Conservation (phyloP, 495 filamentous ascomycete genomes). For the Thermothielavioides terrestris region DNA sequence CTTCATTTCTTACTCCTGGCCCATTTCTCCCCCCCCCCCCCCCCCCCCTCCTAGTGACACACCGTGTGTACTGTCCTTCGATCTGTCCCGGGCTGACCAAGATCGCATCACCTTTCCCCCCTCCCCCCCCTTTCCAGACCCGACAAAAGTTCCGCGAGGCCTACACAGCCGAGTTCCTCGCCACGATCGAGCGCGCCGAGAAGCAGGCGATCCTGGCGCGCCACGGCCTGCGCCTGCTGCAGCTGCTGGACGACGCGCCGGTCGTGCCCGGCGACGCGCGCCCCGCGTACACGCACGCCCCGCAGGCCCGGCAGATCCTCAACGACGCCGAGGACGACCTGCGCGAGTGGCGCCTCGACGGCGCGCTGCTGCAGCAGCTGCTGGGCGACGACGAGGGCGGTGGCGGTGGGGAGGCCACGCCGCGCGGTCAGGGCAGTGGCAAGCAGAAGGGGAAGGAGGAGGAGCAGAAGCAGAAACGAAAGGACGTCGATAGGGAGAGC, state of each 20-base stretch:
- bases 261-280: constrained; percentile 78
- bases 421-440: not conserved
- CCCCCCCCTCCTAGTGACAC: too few species aligned
- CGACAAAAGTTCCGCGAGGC: constrained; percentile 90
- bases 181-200: constrained; percentile 87
- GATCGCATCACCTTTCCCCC: too few species aligned
- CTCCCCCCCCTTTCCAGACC: too few species aligned
- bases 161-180: constrained; percentile 75
- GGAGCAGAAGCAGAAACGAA: not conserved
- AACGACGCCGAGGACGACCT: constrained; percentile 89
- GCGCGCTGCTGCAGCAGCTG: constrained; percentile 6
- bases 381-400: constrained; percentile 1
- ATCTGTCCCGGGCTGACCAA: too few species aligned
- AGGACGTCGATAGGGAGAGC: constrained; percentile 5
- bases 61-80: too few species aligned
- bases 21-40: too few species aligned
- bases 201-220: constrained; percentile 90
- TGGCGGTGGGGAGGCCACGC: not conserved
- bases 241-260: constrained; percentile 84
- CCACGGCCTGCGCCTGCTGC: constrained; percentile 75
- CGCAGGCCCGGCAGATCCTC: constrained; percentile 69
- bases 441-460: not conserved
- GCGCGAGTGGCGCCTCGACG: constrained; percentile 54
- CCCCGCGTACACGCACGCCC: constrained; percentile 52
- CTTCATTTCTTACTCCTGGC: not conserved